Conservation (phyloP, 352 stramenopile species). For the Pythium volutum region DNA sequence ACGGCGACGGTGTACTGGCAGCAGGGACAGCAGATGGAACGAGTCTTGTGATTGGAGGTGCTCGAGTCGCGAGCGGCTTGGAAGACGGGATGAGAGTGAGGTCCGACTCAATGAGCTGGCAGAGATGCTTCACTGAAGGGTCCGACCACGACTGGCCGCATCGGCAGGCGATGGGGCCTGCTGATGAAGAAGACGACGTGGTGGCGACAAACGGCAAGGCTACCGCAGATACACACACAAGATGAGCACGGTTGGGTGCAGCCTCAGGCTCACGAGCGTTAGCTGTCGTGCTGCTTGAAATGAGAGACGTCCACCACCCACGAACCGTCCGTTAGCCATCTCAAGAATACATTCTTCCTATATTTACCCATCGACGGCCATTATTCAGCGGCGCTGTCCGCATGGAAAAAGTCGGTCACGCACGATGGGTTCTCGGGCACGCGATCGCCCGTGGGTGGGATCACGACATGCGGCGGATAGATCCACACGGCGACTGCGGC, state of each 20-base stretch:
- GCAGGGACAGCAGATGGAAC: neutral
- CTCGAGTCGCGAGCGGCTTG: neutral
- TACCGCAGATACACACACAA: neutral
- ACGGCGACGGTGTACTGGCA: neutral
- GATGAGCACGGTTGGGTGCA: too few species aligned
- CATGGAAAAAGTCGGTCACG: constrained; percentile 51
- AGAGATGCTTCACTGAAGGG: constrained; percentile 59
- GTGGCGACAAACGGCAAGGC: neutral
- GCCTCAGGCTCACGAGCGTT: too few species aligned
- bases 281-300: neutral
- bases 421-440: constrained; percentile 39
- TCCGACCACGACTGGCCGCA: constrained; percentile 75
- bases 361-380: constrained; percentile 16
- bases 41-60: neutral
- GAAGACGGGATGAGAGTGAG: neutral
- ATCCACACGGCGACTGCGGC: constrained; percentile 64
- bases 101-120: constrained; percentile 43
- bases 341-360: constrained; percentile 10
- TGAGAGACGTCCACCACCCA: neutral
- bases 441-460: constrained; percentile 53
- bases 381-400: constrained; percentile 1
- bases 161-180: constrained; percentile 26
- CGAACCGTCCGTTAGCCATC: neutral
- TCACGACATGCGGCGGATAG: constrained; percentile 62
- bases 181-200: neutral